Evolutionary conservation across 2,329 filamentous ascomycete species (phyloP).

Genomic region (Fusarium tanahbumbuense): DNA sequence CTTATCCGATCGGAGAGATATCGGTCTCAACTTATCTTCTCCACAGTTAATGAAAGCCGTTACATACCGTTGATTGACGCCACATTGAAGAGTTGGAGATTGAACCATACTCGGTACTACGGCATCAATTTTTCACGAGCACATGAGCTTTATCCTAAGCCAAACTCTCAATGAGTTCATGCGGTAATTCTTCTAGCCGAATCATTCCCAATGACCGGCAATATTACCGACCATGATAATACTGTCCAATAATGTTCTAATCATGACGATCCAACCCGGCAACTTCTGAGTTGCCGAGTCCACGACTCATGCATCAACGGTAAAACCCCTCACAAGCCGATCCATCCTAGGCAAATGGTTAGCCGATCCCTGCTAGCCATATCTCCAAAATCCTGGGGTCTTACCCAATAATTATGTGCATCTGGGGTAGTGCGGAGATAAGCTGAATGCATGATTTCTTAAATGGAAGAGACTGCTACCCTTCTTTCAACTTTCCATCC

Average conservation of each 20-base stretch:
- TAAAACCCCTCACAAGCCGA: conserved; percentile 34
- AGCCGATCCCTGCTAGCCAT: conserved; percentile 16
- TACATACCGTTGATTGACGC: neutral
- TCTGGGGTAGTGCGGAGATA: conserved; percentile 42
- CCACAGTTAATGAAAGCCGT: neutral
- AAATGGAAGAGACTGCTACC: conserved; percentile 11
- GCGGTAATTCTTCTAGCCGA: neutral
- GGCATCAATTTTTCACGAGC: no score
- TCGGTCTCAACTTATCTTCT: neutral
- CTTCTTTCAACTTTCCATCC: neutral
- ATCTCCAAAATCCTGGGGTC: conserved; percentile 26
- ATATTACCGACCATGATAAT: neutral
- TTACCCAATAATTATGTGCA: conserved; percentile 19
- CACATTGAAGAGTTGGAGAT: neutral
- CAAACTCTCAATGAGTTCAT: no score
- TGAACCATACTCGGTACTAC: no score
- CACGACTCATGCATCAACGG: conserved; percentile 29
- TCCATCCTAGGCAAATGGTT: conserved; percentile 15
- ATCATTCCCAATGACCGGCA: neutral
- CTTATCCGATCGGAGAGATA: neutral
- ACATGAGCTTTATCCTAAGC: no score
- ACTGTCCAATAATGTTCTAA: neutral
- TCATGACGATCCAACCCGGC: conserved; percentile 6
- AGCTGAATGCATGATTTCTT: conserved; percentile 11
- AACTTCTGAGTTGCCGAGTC: conserved; percentile 17